Base-by-base conservation (phyloP, 225 moss, liverwort and hornwort species). In the Marchantia polymorpha region DNA sequence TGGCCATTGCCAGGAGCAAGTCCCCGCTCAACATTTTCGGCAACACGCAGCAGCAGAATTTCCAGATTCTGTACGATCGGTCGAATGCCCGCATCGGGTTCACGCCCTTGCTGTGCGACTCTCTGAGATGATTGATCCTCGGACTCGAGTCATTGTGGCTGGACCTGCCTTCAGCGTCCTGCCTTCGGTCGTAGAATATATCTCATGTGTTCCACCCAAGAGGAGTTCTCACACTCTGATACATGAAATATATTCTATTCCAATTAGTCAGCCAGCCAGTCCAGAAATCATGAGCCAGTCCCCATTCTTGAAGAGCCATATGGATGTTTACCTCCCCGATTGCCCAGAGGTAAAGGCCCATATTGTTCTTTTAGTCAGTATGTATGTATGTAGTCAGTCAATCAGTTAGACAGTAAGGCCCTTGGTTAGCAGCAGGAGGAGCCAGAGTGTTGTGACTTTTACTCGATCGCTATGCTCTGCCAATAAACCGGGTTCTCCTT, bases 21-120 rank as follows among this genome's bases (percentile, higher is more conserved):
- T 73, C 89, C 74, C 29, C 86, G 66, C 30, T 95, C 48, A 92
- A 84, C 17, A 92, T 95, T 3, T 88, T 93, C 48, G 95, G 93
- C 59, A 95, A 95, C 79, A 93, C 92, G 3, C 95, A 95, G 58
- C 95, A 95, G 77, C 89, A 89, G 68, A 92, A 95, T 8, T 93
- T 93, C 73, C 86, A 92, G 61, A 88, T 95, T 75, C 68, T 87
- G 0, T 88, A 88, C 53, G 88, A 90, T 72, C 69, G 83, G n/a
- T 49, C 64, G 7, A 84, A 81, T 46, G 71, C 59, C 20, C 78
- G 79, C 29, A 82, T 87, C 10, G 87, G 87, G 7, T 87, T 87
- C 66, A 72, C 81, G 8, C 83, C 83, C 0, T 46, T 86, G n/a
- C 20, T 77, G 52, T 86, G 86, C 75, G 80, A 80, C 73, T 86